Evolutionary conservation across 2,329 filamentous ascomycete species (phyloP).

Genomic region (Teratosphaeria gauchensis): DNA sequence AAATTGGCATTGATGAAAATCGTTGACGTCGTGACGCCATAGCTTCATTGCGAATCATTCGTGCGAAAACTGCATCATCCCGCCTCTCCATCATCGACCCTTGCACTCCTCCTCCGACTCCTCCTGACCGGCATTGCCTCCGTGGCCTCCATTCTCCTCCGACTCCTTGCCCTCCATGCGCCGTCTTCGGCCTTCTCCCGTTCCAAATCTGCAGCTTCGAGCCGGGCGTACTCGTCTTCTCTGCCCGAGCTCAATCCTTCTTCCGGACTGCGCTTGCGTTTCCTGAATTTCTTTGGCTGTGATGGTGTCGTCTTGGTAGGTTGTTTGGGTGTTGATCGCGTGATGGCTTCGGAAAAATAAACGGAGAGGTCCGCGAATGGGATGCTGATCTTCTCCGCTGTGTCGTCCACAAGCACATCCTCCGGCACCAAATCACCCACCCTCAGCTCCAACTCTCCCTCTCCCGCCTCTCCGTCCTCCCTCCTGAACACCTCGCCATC

Average conservation of each 20-base stretch:
- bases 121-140: background rate
- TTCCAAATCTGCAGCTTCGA: constrained; percentile 7
- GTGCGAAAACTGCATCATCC: too few species aligned
- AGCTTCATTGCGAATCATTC: too few species aligned
- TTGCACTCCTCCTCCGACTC: background rate
- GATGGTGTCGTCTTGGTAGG: background rate
- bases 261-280: constrained; percentile 12
- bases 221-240: constrained; percentile 5
- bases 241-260: constrained; percentile 8
- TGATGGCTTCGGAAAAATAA: constrained; percentile 3
- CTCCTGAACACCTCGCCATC: constrained; percentile 7
- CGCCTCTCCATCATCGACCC: background rate
- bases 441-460: constrained; percentile 6
- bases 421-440: constrained; percentile 8
- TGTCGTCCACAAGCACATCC: background rate
- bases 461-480: background rate
- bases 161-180: constrained; percentile 2
- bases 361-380: constrained; percentile 7
- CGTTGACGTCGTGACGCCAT: too few species aligned
- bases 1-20: too few species aligned
- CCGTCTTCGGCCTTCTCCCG: constrained; percentile 4
- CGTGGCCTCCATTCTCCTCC: background rate
- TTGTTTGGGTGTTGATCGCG: background rate
- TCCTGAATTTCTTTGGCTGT: constrained; percentile 6
- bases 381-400: constrained; percentile 6